Evolutionary conservation across 306 rosid genomes (phyloP), one percentile per base, ranked within the genome.

Genomic region (Chamaecrista fasciculata): DNA sequence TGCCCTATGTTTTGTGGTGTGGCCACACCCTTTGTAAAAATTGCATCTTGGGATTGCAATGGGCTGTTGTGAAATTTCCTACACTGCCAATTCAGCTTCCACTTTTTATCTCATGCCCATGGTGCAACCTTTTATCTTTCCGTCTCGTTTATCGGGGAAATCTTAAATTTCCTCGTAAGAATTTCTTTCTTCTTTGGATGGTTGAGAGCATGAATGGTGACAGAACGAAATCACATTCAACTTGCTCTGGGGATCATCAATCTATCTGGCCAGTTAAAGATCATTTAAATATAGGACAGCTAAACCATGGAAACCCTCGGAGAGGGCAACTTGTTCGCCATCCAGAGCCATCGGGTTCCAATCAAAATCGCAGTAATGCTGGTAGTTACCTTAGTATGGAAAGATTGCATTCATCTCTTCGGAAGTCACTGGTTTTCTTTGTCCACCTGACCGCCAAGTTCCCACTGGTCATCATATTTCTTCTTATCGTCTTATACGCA

Each of bases 131-230:
- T 52, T 49, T 94, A 73, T 94, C 98, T 71, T 90, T 94, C 34
- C 96, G 98, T 39, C 46, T 94, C 58, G 90, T 94, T 76, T 88
- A 88, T 70, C 76, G 81, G 34, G 98, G 98, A 74, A 80, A 64
- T 66, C 96, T 94, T 47, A 83, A 48, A 72, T 94, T 86, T 84
- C 98, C 98, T 69, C 91, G 86, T 67, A 94, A 94, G 85, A 94
- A 94, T 81, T 90, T 86, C 86, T 94, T 94, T 71, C 98, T 94
- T 76, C 88, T 94, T n/a, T 94, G 98, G 98, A 94, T 94, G 98
- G 91, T 94, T 68, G 98, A 94, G 79, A 86, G 90, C 88, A 94
- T 90, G 90, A 91, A 88, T 64, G 98, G 91, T 25, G 97, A 94
- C 55, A 81, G 97, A 81, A 84, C 50, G 58, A 86, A 90, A 63